Base-by-base conservation (phyloP, 2,329 filamentous ascomycete genomes). In the Cercospora janseana region DNA sequence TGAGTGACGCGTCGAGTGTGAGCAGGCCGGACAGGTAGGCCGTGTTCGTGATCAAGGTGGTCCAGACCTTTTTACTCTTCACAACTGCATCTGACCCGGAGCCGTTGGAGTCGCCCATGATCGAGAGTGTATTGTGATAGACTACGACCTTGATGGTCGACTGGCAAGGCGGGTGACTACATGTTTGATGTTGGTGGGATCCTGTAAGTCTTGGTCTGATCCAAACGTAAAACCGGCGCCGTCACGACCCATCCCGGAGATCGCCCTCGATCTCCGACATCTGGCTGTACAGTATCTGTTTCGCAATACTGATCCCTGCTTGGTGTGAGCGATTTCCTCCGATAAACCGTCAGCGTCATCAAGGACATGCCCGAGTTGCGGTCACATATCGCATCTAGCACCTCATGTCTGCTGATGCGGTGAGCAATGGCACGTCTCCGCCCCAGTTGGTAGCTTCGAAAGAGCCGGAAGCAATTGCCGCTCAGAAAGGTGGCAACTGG, bases 11-110 rank as follows among this genome's bases (percentile, higher is more conserved):
- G 66, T 90, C 79, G 55, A 95, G 85, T 1, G 88, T 89, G 47
- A 95, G 77, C 43, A 95, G 83, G 38, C 90, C 90, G 4, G 86
- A 79, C 54, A 95, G 82, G 70, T 95, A 95, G 62, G 79, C 77
- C 41, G 81, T 82, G 72, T 93, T 94, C 52, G 89, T 95, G 66
- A 95, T 90, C 59, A 95, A 78, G 8, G 85, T 87, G 21, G 87
- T 88, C 88, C 88, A 95, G 66, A 93, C 88, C 88, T 67, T 65
- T 56, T 57, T 29, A 43, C 58, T 63, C 46, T 65, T 60, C 15
- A 67, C 66, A 27, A 64, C 66, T 40, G 64, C 58, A 45, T 65
- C 45, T 4, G 60, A 56, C 15, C 50, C 47, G 12, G 61, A 58
- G 20, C 61, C 61, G 29, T 55, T 54, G 8, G 56, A 35, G 13